phyloP scores from a whole-genome alignment of 106 monocot genomes.

The Dendrobium catenatum region DNA sequence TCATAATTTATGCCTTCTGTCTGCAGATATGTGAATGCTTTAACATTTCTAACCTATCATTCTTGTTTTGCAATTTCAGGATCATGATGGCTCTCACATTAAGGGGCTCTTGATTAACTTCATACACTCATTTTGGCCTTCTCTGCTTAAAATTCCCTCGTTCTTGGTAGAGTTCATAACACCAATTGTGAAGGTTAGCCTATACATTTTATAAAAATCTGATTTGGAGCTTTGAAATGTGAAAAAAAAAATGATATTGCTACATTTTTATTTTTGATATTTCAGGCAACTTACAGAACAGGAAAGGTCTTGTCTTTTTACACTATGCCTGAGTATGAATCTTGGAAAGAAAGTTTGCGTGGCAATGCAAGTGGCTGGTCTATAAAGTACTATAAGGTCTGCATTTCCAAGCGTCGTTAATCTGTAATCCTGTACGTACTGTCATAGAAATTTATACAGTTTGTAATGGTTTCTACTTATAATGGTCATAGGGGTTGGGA shows the following conservation, averaged over 20 bases:
- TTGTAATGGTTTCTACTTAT: neutral
- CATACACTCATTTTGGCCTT: constrained; percentile 96
- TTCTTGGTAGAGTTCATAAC: constrained; percentile 98
- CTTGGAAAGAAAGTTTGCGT: constrained; percentile 80
- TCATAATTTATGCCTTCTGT: neutral
- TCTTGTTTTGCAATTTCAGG: constrained; percentile 26
- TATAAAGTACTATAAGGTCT: constrained; percentile 98
- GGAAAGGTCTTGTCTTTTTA: constrained; percentile 64
- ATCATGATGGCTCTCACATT: constrained; percentile 99
- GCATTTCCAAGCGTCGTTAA: neutral
- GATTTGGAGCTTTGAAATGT: neutral
- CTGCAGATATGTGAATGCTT: neutral
- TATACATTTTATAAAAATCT: neutral
- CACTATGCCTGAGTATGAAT: constrained; percentile 94
- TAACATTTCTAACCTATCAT: neutral
- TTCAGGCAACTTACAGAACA: constrained; percentile 63
- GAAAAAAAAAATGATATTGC: neutral
- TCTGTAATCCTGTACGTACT: neutral
- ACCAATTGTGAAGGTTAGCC: constrained; percentile 85
- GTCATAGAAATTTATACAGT: neutral
- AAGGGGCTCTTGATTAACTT: constrained; percentile 95
- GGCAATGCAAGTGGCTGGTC: constrained; percentile 68
- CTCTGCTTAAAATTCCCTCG: constrained; percentile 70
- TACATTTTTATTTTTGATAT: neutral
- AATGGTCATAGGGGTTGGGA: constrained; percentile 61